phyloP scores from a whole-genome alignment of 2,329 filamentous ascomycete genomes.

The Penicillium digitatum region DNA sequence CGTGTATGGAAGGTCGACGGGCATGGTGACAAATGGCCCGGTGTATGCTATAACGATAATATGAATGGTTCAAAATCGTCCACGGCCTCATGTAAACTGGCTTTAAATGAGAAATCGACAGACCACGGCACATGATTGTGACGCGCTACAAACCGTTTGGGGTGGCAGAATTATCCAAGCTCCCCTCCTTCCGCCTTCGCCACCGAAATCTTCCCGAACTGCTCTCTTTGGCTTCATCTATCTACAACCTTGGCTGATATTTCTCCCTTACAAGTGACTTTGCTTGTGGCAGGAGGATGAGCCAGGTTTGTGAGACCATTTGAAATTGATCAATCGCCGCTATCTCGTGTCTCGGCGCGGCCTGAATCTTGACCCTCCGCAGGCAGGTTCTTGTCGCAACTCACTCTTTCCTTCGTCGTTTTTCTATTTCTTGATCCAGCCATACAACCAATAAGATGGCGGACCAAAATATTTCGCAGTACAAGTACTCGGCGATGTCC shows the following conservation, averaged over 20 bases:
- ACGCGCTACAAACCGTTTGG: conserved; percentile 10
- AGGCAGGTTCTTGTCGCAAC: conserved; percentile 29
- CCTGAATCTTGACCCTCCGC: conserved; percentile 32
- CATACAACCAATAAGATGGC: conserved; percentile 55
- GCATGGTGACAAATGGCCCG: conserved; percentile 33
- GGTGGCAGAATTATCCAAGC: conserved; percentile 19
- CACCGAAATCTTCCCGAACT: conserved; percentile 38
- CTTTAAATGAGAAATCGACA: conserved; percentile 11
- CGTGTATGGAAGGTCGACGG: conserved; percentile 19
- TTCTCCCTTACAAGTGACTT: conserved; percentile 26
- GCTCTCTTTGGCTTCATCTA: conserved; percentile 19
- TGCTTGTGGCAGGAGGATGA: conserved; percentile 35
- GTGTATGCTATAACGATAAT: conserved; percentile 22
- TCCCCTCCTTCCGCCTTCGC: conserved; percentile 34
- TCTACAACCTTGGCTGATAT: conserved; percentile 27
- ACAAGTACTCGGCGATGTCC: conserved; percentile 99
- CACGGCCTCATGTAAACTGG: conserved; percentile 1
- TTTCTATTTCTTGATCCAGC: conserved; percentile 13
- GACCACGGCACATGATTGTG: conserved; percentile 26
- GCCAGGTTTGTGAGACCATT: conserved; percentile 36
- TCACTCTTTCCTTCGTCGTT: conserved; percentile 18
- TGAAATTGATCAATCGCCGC: conserved; percentile 23
- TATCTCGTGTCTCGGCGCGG: conserved; percentile 31
- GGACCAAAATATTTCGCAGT: conserved; percentile 77
- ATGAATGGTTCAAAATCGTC: neutral